Evolutionary conservation across 2,329 filamentous ascomycete genomes (phyloP).

Genomic region (Phaeophleospora eucalypticola): DNA sequence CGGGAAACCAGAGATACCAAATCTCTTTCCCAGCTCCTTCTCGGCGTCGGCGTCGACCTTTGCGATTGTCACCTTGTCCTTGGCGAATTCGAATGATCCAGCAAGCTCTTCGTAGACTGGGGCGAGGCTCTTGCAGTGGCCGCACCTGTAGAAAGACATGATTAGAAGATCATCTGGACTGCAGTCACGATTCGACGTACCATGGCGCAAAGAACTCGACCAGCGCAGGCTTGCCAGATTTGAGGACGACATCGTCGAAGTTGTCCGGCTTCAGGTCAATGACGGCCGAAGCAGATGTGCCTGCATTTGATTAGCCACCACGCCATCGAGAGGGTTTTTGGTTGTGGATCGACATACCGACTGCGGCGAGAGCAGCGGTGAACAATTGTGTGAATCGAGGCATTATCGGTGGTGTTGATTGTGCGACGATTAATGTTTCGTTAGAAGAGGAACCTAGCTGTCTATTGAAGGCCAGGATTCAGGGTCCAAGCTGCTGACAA

Average conservation of each 20-base stretch:
- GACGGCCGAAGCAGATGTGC: constrained; percentile 55
- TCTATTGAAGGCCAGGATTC: neutral
- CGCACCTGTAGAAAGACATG: too few relatives aligned
- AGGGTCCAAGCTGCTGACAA: neutral
- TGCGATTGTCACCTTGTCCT: constrained; percentile 77
- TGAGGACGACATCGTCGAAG: constrained; percentile 84
- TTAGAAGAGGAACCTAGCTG: neutral
- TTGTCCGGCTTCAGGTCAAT: constrained; percentile 84
- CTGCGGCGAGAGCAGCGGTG: neutral
- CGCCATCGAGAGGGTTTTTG: neutral
- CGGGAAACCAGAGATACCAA: constrained; percentile 89
- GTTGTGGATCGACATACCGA: neutral
- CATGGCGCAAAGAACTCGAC: constrained; percentile 98
- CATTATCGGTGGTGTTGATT: neutral
- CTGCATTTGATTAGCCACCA: neutral
- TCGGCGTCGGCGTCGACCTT: constrained; percentile 96
- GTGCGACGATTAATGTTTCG: neutral
- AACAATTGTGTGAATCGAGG: neutral
- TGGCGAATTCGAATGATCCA: constrained; percentile 64
- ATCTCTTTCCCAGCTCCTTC: constrained; percentile 76
- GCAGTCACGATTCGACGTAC: too few relatives aligned
- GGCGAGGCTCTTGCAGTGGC: constrained; percentile 96
- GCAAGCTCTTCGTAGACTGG: constrained; percentile 93
- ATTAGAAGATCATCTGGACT: too few relatives aligned
- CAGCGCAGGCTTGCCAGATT: constrained; percentile 90